Evolutionary conservation across 2,329 filamentous ascomycete genomes (phyloP), one percentile per base, ranked within the genome.

Genomic region (Penicillium hesseltinei): DNA sequence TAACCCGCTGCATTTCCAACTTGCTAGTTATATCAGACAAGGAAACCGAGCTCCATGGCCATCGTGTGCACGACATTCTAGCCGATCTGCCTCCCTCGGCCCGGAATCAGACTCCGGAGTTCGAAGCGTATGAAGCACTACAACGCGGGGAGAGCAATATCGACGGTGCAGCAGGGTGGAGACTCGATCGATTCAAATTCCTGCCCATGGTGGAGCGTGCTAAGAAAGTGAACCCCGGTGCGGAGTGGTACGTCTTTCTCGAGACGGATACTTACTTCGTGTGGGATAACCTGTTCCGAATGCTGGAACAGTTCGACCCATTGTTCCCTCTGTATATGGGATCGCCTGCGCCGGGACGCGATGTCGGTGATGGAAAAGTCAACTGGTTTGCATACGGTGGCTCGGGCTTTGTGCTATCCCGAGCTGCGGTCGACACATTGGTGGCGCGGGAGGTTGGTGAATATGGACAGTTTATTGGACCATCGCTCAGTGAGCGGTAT

Each of bases 121-220:
- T 79, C 45, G 62, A 70, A 9, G 69, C 70, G 23, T 81, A 81
- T 52, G 65, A 79, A 25, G 72, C 72, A 43, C 76, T 81, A 5
- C 63, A 63, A 4, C 73, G 73, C 10, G 73, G 72, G 66, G 53
- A 69, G 60, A 54, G 67, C 70, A 58, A 66, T 65, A 15, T 72
- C 63, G 27, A 42, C 52, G 69, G 73, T 57, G 27, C 72, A 73
- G 59, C 73, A 69, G 81, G 81, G 2, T 84, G 82, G 82, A 76
- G 71, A 27, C 73, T 84, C 45, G 82, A 84, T 69, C 82, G 81
- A 65, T 84, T 79, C 75, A 84, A 84, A 67, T 84, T 84, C 60
- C 66, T 84, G 31, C 80, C 82, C 40, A 82, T 83, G 77, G 72
- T 84, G 5, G 79, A 83, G 57, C 71, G 77, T 29, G 78, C 81